Evolutionary conservation across 2,329 filamentous ascomycete genomes (phyloP), one percentile per base, ranked within the genome.

Genomic region (Stagonosporopsis cucurbitacearum): DNA sequence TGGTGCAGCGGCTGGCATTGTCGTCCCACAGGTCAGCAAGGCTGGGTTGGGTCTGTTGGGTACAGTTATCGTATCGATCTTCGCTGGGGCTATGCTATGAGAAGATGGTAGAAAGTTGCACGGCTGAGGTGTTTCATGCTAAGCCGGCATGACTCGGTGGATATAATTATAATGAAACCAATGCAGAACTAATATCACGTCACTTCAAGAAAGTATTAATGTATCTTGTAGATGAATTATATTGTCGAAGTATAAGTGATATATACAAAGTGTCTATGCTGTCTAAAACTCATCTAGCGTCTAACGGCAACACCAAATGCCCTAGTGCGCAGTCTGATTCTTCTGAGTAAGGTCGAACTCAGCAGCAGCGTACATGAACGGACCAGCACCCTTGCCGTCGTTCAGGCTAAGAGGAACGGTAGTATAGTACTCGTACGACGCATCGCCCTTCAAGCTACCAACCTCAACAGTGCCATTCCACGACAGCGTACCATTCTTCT

Each of bases 391-490:
- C 57, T 78, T 78, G 25, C 74, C 72, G 50, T 78, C 76, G 46
- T 77, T 76, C 47, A 72, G 49, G 7, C 57, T 64, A 11, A 72
- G 53, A 9, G 69, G 64, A 11, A 77, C 73, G 22, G 68, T 62
- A 22, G 73, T 72, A 58, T 77, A 78, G 61, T 77, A 78, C 73
- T 82, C 77, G 60, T 82, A 85, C 8, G 75, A 77, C 2, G 78
- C 82, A 58, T 81, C 75, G 11, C 78, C 78, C 59, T 75, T 78
- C 58, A 85, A 62, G 47, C 79, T 82, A 41, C 82, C 82, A 9
- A 84, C 82, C 44, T 75, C 68, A 0, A 84, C 82, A 0, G 82
- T 85, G 1, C 80, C 80, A 57, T 82, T 79, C 71, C 78, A 84
- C 49, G 77, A 78, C 42, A 84, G 62, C 0, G 81, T 82, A 0